Percentiles rank a stretch among this genome's conserved stretches.
These are phyloP conservation scores for Hysterangium stoloniferum DNA, from an alignment of 768 basidiomycete genomes.

Conservation along the genomic window DNA sequence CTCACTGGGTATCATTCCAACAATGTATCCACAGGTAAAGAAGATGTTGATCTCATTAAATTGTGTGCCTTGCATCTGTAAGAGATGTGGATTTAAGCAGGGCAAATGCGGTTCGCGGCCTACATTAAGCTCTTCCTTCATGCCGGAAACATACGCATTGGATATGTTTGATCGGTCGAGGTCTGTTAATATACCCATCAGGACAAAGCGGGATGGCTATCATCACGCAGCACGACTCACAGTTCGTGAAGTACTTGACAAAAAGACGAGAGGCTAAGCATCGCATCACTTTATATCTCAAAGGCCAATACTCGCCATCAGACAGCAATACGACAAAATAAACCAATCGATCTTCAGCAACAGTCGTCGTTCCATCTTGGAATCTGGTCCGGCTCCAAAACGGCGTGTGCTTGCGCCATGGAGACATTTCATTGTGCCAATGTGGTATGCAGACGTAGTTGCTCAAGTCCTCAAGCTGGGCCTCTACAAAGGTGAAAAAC, in stretches of 20 bases:
- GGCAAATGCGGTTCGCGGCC: neutral
- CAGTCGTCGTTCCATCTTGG: constrained; percentile 40
- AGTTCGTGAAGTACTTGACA: constrained; percentile 56
- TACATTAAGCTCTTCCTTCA: constrained; percentile 56
- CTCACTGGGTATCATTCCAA: constrained; percentile 66
- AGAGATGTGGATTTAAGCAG: neutral
- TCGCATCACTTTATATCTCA: neutral
- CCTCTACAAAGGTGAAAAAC: too few relatives aligned
- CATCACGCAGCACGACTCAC: constrained; percentile 26
- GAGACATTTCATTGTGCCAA: neutral
- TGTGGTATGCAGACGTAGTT: too few relatives aligned
- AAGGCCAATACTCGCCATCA: constrained; percentile 60
- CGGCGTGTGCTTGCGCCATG: neutral
- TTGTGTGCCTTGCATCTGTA: constrained; percentile 48
- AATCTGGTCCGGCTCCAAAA: constrained; percentile 29
- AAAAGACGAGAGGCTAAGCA: neutral
- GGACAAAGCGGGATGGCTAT: neutral
- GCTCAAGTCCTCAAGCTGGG: too few relatives aligned
- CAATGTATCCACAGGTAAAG: constrained; percentile 68
- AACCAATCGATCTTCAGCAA: constrained; percentile 58
- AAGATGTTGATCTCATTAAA: constrained; percentile 65
- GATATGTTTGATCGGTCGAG: constrained; percentile 60
- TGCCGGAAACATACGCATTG: constrained; percentile 75
- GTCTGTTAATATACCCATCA: constrained; percentile 33
- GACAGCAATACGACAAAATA: constrained; percentile 62